Conservation (phyloP, 768 basidiomycete genomes). For the Macrolepiota albuminosa region DNA sequence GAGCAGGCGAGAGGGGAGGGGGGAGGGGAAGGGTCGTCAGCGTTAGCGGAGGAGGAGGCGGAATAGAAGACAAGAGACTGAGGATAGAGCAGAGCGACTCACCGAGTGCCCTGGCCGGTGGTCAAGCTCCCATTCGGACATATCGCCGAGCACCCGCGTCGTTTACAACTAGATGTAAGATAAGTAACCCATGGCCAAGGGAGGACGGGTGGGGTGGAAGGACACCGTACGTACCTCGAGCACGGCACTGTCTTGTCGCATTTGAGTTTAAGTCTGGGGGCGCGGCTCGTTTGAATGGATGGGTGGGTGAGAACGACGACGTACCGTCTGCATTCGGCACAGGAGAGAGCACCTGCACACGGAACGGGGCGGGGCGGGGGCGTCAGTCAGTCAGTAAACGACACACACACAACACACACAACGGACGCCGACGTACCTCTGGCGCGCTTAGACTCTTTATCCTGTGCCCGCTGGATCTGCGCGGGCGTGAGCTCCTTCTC, state of each 20-base stretch:
- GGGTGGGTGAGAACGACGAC: too few species aligned
- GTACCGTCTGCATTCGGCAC: slow-evolving; percentile 63
- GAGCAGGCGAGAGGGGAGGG: too few species aligned
- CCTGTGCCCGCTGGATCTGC: slow-evolving; percentile 41
- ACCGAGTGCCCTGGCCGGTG: slow-evolving; percentile 78
- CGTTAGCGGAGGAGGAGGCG: not conserved
- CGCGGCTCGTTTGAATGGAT: too few species aligned
- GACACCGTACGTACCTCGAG: slow-evolving; percentile 32
- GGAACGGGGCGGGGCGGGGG: too few species aligned
- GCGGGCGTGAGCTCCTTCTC: not conserved
- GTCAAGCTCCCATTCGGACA: slow-evolving; percentile 76
- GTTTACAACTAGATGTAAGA: slow-evolving; percentile 43
- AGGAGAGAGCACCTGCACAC: slow-evolving; percentile 42
- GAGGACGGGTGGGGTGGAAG: not conserved
- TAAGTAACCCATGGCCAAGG: not conserved
- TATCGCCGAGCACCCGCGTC: slow-evolving; percentile 71
- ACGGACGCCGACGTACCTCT: slow-evolving; percentile 32
- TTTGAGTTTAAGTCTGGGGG: slow-evolving; percentile 55
- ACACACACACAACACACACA: too few species aligned
- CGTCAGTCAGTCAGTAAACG: too few species aligned
- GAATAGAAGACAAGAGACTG: not conserved
- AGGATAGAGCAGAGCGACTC: slow-evolving; percentile 11
- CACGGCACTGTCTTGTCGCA: slow-evolving; percentile 71
- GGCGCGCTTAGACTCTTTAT: slow-evolving; percentile 64
- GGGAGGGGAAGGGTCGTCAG: too few species aligned